Conservation (phyloP, 352 stramenopile species). For the Phytophthora nicotianae region DNA sequence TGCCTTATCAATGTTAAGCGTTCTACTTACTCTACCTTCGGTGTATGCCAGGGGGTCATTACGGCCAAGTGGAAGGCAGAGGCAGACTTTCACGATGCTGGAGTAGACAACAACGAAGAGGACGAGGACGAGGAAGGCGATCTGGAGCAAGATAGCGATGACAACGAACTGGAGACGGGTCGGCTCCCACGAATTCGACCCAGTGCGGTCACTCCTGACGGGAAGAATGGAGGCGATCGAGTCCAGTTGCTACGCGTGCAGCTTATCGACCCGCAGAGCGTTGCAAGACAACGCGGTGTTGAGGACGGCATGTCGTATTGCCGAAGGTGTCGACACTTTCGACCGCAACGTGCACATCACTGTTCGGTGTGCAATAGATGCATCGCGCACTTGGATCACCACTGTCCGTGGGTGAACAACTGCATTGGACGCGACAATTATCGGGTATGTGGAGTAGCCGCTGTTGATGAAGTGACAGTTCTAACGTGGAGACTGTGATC, state of each 20-base stretch:
- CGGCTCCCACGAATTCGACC: constrained; percentile 40
- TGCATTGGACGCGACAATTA: constrained; percentile 97
- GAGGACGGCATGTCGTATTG: constrained; percentile 50
- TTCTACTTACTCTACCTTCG: constrained; percentile 11
- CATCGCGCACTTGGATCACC: constrained; percentile 97
- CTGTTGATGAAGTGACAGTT: not conserved
- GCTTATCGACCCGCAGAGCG: constrained; percentile 42
- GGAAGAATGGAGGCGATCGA: constrained; percentile 1
- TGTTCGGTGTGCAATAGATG: constrained; percentile 89
- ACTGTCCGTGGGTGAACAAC: constrained; percentile 98
- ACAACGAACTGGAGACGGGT: constrained; percentile 6
- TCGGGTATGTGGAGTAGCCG: constrained; percentile 53
- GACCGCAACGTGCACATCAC: constrained; percentile 60
- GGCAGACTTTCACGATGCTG: constrained; percentile 19
- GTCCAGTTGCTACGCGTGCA: constrained; percentile 34
- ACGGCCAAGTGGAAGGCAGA: constrained; percentile 21
- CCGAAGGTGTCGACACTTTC: constrained; percentile 53
- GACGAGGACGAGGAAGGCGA: constrained; percentile 11
- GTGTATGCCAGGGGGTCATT: constrained; percentile 32
- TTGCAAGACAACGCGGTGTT: constrained; percentile 35
- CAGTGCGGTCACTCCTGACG: constrained; percentile 20
- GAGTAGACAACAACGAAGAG: constrained; percentile 27
- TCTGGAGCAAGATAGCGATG: constrained; percentile 16
- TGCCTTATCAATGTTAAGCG: not conserved
- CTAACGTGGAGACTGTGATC: not conserved